These are phyloP conservation scores for Pholiota adiposa DNA, from an alignment of 1,284 basidiomycete species.

Conservation along the genomic window DNA sequence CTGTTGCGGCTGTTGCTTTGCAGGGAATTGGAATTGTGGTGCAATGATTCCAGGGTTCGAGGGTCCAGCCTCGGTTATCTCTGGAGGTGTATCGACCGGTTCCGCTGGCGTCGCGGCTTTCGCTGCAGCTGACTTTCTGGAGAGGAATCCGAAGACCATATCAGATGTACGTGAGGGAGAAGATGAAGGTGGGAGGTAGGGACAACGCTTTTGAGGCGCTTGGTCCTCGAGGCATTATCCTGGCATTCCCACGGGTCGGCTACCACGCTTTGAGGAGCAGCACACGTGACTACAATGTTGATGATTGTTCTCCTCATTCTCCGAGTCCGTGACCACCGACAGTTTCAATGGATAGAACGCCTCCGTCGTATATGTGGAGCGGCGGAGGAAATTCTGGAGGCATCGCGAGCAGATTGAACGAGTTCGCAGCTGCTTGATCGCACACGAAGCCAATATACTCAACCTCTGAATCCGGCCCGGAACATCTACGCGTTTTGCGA, in stretches of 20 bases:
- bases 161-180: slow-evolving; percentile 1
- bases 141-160: slow-evolving; percentile 59
- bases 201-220: slow-evolving; percentile 4
- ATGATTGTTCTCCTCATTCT: no score
- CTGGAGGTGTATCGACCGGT: background rate
- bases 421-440: no score
- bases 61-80: slow-evolving; percentile 19
- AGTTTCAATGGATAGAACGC: no score
- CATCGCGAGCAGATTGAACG: no score
- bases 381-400: no score
- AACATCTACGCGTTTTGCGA: no score
- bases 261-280: background rate
- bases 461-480: no score
- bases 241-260: slow-evolving; percentile 3
- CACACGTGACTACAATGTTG: background rate
- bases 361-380: no score
- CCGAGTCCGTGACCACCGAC: no score
- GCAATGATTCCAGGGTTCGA: slow-evolving; percentile 12
- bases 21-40: slow-evolving; percentile 18
- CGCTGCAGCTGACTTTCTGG: slow-evolving; percentile 38
- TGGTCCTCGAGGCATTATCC: slow-evolving; percentile 14
- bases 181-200: background rate
- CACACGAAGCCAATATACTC: no score
- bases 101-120: slow-evolving; percentile 6
- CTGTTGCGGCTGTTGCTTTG: slow-evolving; percentile 18